Conservation (phyloP, 176 grass and related monocot genomes). For the Aegilops sharonensis region DNA sequence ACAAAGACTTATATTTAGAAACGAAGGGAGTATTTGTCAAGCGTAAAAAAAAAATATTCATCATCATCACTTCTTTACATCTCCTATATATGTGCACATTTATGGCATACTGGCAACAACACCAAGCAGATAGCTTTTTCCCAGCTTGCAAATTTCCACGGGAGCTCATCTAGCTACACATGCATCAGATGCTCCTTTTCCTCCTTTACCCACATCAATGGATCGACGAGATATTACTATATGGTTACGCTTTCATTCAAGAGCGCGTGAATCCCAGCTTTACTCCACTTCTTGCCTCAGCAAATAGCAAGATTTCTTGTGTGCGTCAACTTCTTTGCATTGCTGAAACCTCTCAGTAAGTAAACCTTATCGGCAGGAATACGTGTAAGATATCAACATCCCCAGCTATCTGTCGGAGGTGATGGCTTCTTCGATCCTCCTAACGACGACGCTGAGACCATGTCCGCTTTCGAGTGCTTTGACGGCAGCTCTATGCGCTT, state of each 20-base stretch:
- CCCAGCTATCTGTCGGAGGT: slow-evolving; percentile 38
- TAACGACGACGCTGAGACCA: slow-evolving; percentile 72
- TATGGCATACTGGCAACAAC: background rate
- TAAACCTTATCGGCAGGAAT: background rate
- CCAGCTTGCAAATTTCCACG: background rate
- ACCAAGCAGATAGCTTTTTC: background rate
- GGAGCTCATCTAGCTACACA: background rate
- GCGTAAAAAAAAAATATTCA: background rate
- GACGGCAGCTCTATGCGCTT: slow-evolving; percentile 75
- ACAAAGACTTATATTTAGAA: no score
- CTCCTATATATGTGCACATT: background rate
- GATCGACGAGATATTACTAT: background rate
- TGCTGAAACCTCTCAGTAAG: background rate
- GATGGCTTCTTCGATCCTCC: slow-evolving; percentile 88
- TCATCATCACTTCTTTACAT: background rate
- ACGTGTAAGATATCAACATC: background rate
- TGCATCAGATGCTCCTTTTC: background rate
- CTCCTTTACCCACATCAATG: background rate
- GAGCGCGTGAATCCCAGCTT: background rate
- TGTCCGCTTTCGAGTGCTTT: slow-evolving; percentile 70
- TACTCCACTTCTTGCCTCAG: background rate
- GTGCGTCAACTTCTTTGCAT: background rate
- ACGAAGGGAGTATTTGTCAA: background rate
- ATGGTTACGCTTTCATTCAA: background rate
- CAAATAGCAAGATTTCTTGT: background rate